Percentiles rank a stretch among this genome's conserved stretches.
These are phyloP conservation scores for Sicyos edulis DNA, from an alignment of 306 rosid genomes.

Conservation along the genomic window DNA sequence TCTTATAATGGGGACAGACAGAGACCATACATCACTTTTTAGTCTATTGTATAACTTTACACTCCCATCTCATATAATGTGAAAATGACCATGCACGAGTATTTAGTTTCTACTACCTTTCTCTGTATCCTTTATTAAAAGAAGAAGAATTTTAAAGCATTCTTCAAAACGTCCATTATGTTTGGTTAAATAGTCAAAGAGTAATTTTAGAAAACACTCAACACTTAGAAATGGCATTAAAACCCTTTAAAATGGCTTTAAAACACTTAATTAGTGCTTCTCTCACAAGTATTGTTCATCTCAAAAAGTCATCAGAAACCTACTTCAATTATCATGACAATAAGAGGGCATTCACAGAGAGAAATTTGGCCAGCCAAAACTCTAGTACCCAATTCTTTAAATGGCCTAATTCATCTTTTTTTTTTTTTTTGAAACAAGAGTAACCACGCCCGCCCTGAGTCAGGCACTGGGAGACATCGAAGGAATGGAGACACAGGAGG, in stretches of 20 bases:
- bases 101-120: not conserved
- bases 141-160: not conserved
- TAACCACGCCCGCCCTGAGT: too few species aligned
- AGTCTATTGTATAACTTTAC: conserved; percentile 1
- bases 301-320: conserved; percentile 1
- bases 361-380: conserved; percentile 6
- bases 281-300: not conserved
- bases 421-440: too few species aligned
- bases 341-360: too few species aligned
- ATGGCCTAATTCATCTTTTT: too few species aligned
- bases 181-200: conserved; percentile 1
- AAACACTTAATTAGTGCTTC: conserved; percentile 1
- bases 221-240: not conserved
- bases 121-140: not conserved
- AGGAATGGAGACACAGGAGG: too few species aligned
- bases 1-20: not conserved
- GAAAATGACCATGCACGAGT: not conserved
- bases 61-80: not conserved
- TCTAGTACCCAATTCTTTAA: not conserved
- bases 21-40: not conserved
- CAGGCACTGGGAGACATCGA: too few species aligned
- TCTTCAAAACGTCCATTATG: not conserved
- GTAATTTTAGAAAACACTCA: not conserved
- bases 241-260: too few species aligned
- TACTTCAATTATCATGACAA: not conserved